Evolutionary conservation across 1,284 basidiomycete genomes (phyloP).

Genomic region (Boletus subluridellus): DNA sequence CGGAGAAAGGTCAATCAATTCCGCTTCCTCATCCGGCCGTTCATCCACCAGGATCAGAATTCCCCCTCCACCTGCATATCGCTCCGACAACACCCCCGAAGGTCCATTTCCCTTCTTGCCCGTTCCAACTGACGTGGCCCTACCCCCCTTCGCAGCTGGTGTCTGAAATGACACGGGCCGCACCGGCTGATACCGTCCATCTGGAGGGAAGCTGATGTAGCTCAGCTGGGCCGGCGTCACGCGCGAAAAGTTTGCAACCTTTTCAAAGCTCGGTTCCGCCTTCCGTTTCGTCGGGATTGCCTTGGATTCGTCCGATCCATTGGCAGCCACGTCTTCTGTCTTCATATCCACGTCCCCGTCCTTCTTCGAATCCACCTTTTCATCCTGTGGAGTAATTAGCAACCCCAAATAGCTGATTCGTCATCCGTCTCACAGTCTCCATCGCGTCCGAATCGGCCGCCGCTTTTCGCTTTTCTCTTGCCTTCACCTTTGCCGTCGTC

Average conservation of each 20-base stretch:
- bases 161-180: conserved; percentile 66
- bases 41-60: conserved; percentile 77
- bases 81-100: conserved; percentile 44
- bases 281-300: conserved; percentile 50
- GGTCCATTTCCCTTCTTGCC: conserved; percentile 26
- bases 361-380: conserved; percentile 54
- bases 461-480: conserved; percentile 86
- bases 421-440: conserved; percentile 64
- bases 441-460: conserved; percentile 75
- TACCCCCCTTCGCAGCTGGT: conserved; percentile 39
- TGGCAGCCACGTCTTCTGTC: conserved; percentile 53
- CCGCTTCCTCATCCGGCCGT: conserved; percentile 60
- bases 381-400: conserved; percentile 40
- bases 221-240: conserved; percentile 89
- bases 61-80: conserved; percentile 75
- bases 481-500: conserved; percentile 91
- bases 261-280: conserved; percentile 73
- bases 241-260: conserved; percentile 84
- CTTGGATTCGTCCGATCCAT: conserved; percentile 56
- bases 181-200: conserved; percentile 86
- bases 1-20: conserved; percentile 71
- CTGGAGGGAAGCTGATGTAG: conserved; percentile 78
- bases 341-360: conserved; percentile 76
- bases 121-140: conserved; percentile 29
- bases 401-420: not conserved